Evolutionary conservation across 768 basidiomycete species (phyloP).

Genomic region (Cubamyces lactineus): DNA sequence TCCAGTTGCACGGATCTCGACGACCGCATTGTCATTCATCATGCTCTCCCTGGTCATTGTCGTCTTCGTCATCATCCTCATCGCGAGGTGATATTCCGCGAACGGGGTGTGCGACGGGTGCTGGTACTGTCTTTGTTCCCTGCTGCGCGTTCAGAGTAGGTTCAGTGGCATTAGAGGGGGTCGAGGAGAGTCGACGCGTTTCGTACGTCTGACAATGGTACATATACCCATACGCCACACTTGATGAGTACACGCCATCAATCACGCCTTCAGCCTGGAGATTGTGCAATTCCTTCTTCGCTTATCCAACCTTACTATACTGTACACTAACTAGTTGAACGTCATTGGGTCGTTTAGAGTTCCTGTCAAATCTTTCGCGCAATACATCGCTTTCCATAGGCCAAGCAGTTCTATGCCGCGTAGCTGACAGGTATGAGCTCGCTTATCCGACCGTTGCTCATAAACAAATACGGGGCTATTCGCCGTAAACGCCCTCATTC

Average conservation of each 20-base stretch:
- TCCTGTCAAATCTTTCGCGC: too few relatives aligned
- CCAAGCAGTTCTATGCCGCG: too few relatives aligned
- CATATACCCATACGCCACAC: conserved; percentile 19
- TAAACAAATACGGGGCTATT: too few relatives aligned
- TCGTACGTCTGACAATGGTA: not conserved
- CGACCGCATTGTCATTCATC: conserved; percentile 36
- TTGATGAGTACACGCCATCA: conserved; percentile 15
- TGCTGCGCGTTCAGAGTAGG: not conserved
- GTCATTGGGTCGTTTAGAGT: not conserved
- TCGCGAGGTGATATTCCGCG: conserved; percentile 2
- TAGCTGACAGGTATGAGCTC: too few relatives aligned
- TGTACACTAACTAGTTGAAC: not conserved
- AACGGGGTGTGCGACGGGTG: not conserved
- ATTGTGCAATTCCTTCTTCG: not conserved
- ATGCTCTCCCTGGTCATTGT: conserved; percentile 38
- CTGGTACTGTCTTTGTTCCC: not conserved
- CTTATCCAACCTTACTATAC: not conserved
- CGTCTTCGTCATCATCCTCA: conserved; percentile 44
- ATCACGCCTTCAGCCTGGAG: conserved; percentile 9
- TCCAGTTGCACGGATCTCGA: conserved; percentile 44
- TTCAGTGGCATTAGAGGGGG: not conserved
- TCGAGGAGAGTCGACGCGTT: not conserved
- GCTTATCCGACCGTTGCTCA: too few relatives aligned
- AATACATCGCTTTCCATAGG: too few relatives aligned
- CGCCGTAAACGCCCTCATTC: too few relatives aligned